Conservation (phyloP, 129 eudicot genomes). For the Lactuca saligna region DNA sequence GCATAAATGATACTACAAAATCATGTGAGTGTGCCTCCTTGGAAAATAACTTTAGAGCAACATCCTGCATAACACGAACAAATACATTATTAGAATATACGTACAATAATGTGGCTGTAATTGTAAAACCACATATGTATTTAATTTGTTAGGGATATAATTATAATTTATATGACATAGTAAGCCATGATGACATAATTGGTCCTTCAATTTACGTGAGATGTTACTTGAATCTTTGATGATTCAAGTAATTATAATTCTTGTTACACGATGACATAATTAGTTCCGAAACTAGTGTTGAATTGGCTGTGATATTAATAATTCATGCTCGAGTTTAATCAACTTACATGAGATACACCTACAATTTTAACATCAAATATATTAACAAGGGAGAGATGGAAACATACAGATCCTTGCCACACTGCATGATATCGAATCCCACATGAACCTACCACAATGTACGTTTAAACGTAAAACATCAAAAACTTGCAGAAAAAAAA, state of each 20-base stretch:
- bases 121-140: neutral
- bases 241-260: too few species aligned
- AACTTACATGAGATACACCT: too few species aligned
- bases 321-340: too few species aligned
- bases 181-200: neutral
- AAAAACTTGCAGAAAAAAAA: neutral
- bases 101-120: too few species aligned
- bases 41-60: conserved; percentile 76
- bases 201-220: neutral
- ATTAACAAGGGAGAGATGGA: conserved; percentile 24
- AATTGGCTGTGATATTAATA: neutral
- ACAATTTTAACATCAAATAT: neutral
- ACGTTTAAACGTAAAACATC: neutral
- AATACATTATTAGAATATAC: too few species aligned
- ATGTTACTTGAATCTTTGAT: neutral
- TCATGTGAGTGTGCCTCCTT: conserved; percentile 67
- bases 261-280: neutral
- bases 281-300: neutral
- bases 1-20: conserved; percentile 53
- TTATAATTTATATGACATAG: too few species aligned
- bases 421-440: conserved; percentile 70
- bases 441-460: conserved; percentile 60
- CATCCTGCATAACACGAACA: conserved; percentile 56
- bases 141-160: neutral
- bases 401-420: conserved; percentile 93